Evolutionary conservation across 192 early-diverging fungal genomes (phyloP), one percentile per base, ranked within the genome.

Genomic region (Rhizophagus sp.): DNA sequence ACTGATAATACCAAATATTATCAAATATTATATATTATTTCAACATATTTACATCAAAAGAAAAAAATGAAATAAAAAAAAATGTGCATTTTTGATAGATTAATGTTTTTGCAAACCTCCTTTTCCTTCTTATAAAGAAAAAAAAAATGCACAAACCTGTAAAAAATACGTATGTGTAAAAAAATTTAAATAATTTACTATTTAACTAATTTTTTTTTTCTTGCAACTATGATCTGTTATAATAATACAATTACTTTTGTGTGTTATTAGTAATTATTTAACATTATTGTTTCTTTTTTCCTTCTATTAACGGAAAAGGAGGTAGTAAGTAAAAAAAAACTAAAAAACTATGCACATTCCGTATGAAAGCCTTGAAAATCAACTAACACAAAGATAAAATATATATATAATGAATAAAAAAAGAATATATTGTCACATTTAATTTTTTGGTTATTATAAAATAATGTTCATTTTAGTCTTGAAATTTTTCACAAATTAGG

Each of bases 351-450:
- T 57, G 52, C 52, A 17, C 15, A 57, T 57, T 7, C 19, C 15
- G 12, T 22, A 57, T 57, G 52, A 57, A 57, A 19, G 41, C 41
- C 41, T 44, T 44, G 41, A 44, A 44, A 44, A 47, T 5, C 44
- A 57, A 52, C 11, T 4, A 52, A 57, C 13, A 52, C 50, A 52
- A 52, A 52, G 13, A 57, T 57, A 57, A 30, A 30, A 30, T 57
- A 57, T 57, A 57, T 57, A 57, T 57, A 57, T 57, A 57, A 57
- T 57, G 52, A 57, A 57, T 57, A 41, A 74, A 61, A 30, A 52
- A 75, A 75, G 49, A 34, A 62, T 61, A 75, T n/a, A 77, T 62
- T 77, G 75, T 77, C 75, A 61, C 75, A 65, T 77, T 39, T 12
- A 44, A 47, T 27, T 24, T 30, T 74, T 74, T 52, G 25, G 72